Evolutionary conservation across 169 alveolate species (phyloP).

Genomic region (Plasmodium adleri): DNA sequence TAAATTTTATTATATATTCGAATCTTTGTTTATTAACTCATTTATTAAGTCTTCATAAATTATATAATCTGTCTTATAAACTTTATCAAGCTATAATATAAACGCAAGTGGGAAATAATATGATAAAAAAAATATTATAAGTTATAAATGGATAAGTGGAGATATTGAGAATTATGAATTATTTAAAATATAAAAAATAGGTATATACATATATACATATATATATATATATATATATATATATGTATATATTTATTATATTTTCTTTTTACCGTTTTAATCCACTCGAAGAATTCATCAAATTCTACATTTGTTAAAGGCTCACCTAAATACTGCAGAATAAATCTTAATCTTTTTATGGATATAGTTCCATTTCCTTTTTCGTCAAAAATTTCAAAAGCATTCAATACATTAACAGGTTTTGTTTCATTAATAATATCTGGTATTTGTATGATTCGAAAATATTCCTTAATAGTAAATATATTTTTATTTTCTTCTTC

Average conservation of each 20-base stretch:
- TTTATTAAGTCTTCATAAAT: slow-evolving; percentile 67
- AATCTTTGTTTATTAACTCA: slow-evolving; percentile 61
- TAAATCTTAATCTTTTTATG: slow-evolving; percentile 52
- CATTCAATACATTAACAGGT: slow-evolving; percentile 57
- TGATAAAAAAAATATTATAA: too few relatives aligned
- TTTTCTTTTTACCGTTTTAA: slow-evolving; percentile 40
- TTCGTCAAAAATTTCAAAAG: slow-evolving; percentile 73
- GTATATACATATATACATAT: background rate
- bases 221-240: slow-evolving; percentile 3
- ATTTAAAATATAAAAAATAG: too few relatives aligned
- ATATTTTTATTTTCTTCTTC: slow-evolving; percentile 72
- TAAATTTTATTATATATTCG: slow-evolving; percentile 14
- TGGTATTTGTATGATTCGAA: slow-evolving; percentile 68
- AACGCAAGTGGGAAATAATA: too few relatives aligned
- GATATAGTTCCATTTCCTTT: slow-evolving; percentile 74
- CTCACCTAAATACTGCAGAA: slow-evolving; percentile 71
- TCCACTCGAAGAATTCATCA: slow-evolving; percentile 74
- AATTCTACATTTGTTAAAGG: slow-evolving; percentile 63
- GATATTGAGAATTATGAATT: too few relatives aligned
- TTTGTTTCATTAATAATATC: slow-evolving; percentile 63
- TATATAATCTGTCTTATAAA: slow-evolving; percentile 43
- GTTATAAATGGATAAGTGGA: too few relatives aligned
- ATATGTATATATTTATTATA: background rate
- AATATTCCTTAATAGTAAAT: slow-evolving; percentile 70
- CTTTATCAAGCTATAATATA: slow-evolving; percentile 49